Base-by-base conservation (phyloP, 2,329 filamentous ascomycete genomes). In the Thermothelomyces thermophilus region DNA sequence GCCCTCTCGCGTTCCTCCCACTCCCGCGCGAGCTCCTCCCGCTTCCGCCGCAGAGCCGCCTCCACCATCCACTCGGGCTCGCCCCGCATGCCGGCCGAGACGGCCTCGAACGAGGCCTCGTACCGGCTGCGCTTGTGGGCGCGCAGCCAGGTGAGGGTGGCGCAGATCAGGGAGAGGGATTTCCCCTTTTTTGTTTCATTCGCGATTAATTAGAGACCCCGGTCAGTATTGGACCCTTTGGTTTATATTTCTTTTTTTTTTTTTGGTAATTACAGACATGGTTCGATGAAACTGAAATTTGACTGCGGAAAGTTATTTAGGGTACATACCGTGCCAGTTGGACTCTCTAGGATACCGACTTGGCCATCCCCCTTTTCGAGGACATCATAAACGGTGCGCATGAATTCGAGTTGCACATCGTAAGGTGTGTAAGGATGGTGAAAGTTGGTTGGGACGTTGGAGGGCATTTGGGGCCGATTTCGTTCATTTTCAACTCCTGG, bases 371-470 rank as follows among this genome's bases (percentile, higher is more conserved):
- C 78, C 20, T 62, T 62, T 58, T 94, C 83, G 22, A 95, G 78
- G 53, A 89, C 87, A 43, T 80, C 70, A 63, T 95, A 95, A 5
- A 93, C 76, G 0, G 85, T 79, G 58, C 76, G 82, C 90, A 96
- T 96, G 63, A 96, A 94, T 58, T 91, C 74, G 39, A 84, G 75
- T 62, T 96, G 90, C 37, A 95, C 93, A 46, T 86, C 78, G 66
- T 96, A 96, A 0, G 90, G 90, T 26, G 82, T 80, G 65, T 84
- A 95, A 0, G 90, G 90, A 63, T 96, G 90, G 62, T 94, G 81
- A 64, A 95, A 96, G 60, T 90, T 73, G 33, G 74, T 62, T 3
- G 46, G 41, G 26, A 20, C 17, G 17, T 39, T 16, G 17, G 22
- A 42, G 28, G 24, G 44, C 48, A 50, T 50, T 37, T 50, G 41